Evolutionary conservation across 805 yeast genomes (phyloP), one percentile per base, ranked within the genome.

Genomic region (Myxozyma sirexii): DNA sequence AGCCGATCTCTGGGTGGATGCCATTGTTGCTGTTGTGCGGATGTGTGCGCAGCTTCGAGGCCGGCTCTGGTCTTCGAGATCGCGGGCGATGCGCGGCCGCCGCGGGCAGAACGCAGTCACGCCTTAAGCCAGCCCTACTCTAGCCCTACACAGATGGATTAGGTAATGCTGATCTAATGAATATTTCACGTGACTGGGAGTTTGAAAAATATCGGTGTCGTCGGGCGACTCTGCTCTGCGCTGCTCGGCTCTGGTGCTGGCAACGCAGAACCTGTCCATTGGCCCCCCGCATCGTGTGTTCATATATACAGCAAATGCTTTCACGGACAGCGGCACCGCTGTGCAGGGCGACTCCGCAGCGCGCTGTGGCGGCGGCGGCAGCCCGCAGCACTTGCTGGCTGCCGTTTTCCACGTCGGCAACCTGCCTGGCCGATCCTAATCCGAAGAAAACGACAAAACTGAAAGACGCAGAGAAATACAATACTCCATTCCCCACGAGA

Each of bases 1-100:
- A 82, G 93, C 96, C 82, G 86, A 84, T 80, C 82, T 81, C 73
- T 70, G 69, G 26, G 62, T 59, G 69, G 77, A 71, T 62, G 80
- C 80, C 80, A 77, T 77, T 56, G 52, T 54, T 35, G 17, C 3
- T 53, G 53, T 33, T 21, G 35, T 27, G 27, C 26, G 42, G 45
- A 15, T 35, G 38, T 17, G 29, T 29, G 42, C 15, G 50, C 12
- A 33, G 41, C 29, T 31, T 13, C 42, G n/a, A n/a, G 19, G 13
- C 37, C 7, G 50, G 39, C 37, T 33, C 37, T 45, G n/a, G 24
- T 21, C 50, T 29, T 29, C 33, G 33, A 29, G 33, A 21, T 24
- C 21, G 35, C 33, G 7, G 17, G 31, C 10, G 13, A 1, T 33
- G 38, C 24, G 21, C 50, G 50, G 17, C 10, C 52, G 52, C 2